phyloP scores from a whole-genome alignment of 768 basidiomycete genomes.

The Trametes villosa region DNA sequence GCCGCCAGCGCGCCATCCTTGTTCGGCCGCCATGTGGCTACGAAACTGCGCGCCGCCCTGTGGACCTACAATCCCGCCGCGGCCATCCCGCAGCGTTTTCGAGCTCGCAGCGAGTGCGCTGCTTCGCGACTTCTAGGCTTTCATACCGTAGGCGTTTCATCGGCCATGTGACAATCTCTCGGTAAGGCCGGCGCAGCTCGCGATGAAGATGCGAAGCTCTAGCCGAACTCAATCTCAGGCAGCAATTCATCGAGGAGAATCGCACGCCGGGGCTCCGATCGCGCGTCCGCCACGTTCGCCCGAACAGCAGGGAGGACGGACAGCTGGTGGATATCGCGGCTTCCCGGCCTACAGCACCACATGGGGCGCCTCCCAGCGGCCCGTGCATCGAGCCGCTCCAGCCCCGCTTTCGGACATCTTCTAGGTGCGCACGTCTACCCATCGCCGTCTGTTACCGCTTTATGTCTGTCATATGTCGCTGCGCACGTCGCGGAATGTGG shows the following conservation, averaged over 20 bases:
- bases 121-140: too few species aligned
- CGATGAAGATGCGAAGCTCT: neutral
- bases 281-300: too few species aligned
- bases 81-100: too few species aligned
- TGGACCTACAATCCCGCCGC: conserved; percentile 6
- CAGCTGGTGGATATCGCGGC: too few species aligned
- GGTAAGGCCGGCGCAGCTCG: neutral
- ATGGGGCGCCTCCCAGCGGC: neutral
- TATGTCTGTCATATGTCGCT: neutral
- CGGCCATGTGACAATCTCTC: conserved; percentile 6
- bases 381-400: neutral
- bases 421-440: neutral
- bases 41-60: neutral
- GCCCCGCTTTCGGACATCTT: neutral
- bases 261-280: neutral
- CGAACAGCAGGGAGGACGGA: neutral
- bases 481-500: too few species aligned
- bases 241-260: neutral
- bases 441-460: neutral
- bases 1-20: neutral
- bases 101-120: neutral
- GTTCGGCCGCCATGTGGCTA: neutral
- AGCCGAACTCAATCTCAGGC: conserved; percentile 10
- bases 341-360: neutral
- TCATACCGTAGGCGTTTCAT: neutral